Evolutionary conservation across 371 early-diverging fungal genomes (phyloP).

Genomic region (Mortierella sp.): DNA sequence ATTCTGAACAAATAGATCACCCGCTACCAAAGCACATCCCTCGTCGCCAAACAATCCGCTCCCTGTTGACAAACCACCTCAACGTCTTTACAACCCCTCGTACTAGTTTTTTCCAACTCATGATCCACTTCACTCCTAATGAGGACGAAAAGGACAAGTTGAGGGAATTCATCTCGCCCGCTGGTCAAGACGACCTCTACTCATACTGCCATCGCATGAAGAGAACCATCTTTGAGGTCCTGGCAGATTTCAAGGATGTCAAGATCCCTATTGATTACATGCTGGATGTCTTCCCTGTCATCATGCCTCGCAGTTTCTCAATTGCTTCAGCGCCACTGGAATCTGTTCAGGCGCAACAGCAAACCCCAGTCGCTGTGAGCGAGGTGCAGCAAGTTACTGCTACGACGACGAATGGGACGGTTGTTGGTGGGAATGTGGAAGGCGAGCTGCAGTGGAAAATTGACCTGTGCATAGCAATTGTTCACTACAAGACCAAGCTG

Average conservation of each 20-base stretch:
- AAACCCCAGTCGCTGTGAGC: not conserved
- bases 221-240: constrained; percentile 86
- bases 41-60: constrained; percentile 73
- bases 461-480: constrained; percentile 88
- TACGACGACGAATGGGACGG: constrained; percentile 32
- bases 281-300: constrained; percentile 84
- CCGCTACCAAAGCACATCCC: constrained; percentile 65
- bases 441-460: constrained; percentile 61
- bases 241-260: constrained; percentile 85
- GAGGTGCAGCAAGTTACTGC: constrained; percentile 4
- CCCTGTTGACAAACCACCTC: constrained; percentile 77
- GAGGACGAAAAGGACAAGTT: constrained; percentile 84
- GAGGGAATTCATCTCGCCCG: constrained; percentile 82
- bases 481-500: constrained; percentile 86
- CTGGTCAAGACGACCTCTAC: constrained; percentile 92
- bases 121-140: constrained; percentile 83
- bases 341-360: constrained; percentile 35
- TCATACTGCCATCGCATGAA: constrained; percentile 85
- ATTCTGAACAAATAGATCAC: constrained; percentile 43
- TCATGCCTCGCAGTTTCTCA: constrained; percentile 88
- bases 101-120: constrained; percentile 91
- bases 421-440: constrained; percentile 12
- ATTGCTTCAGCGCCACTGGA: constrained; percentile 76
- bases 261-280: constrained; percentile 85
- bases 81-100: constrained; percentile 90